These are phyloP conservation scores for Myxozyma melibiosi DNA, from an alignment of 805 yeast species.

Conservation along the genomic window DNA sequence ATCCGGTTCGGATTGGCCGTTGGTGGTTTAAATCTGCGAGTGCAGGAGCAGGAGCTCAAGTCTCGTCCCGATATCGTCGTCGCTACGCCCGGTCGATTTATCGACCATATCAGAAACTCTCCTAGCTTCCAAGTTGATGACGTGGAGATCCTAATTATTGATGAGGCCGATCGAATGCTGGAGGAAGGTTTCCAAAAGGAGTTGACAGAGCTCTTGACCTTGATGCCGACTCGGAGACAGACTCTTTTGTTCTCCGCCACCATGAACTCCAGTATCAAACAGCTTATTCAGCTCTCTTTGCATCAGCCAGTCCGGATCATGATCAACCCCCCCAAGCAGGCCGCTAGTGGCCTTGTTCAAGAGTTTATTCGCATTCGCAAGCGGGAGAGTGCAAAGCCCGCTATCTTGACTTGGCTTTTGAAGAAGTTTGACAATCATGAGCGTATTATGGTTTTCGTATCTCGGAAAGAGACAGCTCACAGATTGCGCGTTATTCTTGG, in stretches of 20 bases:
- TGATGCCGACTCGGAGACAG: slow-evolving; percentile 90
- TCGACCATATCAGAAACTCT: slow-evolving; percentile 94
- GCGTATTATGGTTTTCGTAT: slow-evolving; percentile 85
- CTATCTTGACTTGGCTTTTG: slow-evolving; percentile 72
- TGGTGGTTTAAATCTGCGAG: slow-evolving; percentile 94
- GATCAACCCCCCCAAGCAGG: slow-evolving; percentile 95
- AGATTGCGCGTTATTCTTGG: slow-evolving; percentile 81
- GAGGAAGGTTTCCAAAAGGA: slow-evolving; percentile 99
- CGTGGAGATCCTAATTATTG: slow-evolving; percentile 89
- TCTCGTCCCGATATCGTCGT: slow-evolving; percentile 93
- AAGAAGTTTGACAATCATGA: slow-evolving; percentile 67
- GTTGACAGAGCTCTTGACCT: slow-evolving; percentile 81
- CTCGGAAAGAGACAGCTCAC: slow-evolving; percentile 91
- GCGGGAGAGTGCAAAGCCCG: slow-evolving; percentile 80
- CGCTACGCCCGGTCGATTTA: slow-evolving; percentile 98
- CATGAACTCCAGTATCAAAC: slow-evolving; percentile 91
- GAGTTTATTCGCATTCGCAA: slow-evolving; percentile 90
- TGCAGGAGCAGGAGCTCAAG: slow-evolving; percentile 92
- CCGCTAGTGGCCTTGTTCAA: slow-evolving; percentile 86
- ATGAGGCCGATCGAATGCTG: slow-evolving; percentile 98
- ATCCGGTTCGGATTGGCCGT: slow-evolving; percentile 92
- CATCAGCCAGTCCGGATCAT: slow-evolving; percentile 89
- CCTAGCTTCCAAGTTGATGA: slow-evolving; percentile 88
- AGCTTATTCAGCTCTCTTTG: slow-evolving; percentile 81
- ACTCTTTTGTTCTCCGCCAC: slow-evolving; percentile 95